Percentiles rank a stretch among this genome's conserved stretches.
phyloP scores from a whole-genome alignment of 139 green algal species.

The Spirogloea muscicola region DNA sequence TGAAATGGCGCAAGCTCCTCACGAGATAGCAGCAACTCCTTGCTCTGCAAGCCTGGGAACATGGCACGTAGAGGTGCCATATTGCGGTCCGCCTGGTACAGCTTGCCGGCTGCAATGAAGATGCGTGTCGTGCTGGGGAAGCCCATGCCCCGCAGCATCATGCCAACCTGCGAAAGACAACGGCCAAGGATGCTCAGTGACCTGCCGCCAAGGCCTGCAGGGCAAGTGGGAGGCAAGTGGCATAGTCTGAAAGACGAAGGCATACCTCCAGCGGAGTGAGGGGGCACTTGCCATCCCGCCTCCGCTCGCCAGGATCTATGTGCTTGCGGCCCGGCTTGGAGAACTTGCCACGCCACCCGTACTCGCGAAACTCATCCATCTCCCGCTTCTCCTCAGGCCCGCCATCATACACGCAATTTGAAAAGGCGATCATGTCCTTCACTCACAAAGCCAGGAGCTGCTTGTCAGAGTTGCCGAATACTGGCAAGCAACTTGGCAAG shows the following conservation, averaged over 20 bases:
- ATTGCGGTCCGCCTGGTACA: slow-evolving; percentile 1
- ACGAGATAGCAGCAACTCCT: slow-evolving; percentile 22
- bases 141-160: slow-evolving; percentile 24
- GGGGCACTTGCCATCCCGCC: slow-evolving; percentile 37
- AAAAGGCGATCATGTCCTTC: slow-evolving; percentile 45
- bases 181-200: no score
- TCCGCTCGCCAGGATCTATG: slow-evolving; percentile 15
- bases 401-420: slow-evolving; percentile 32
- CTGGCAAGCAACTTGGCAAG: no score
- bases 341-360: slow-evolving; percentile 20
- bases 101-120: slow-evolving; percentile 10
- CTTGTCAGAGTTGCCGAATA: no score
- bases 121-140: slow-evolving; percentile 17
- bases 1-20: slow-evolving; percentile 23
- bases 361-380: slow-evolving; percentile 19
- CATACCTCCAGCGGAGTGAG: slow-evolving; percentile 39
- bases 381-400: not conserved
- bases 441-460: not conserved
- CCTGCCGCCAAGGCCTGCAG: no score
- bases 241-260: no score
- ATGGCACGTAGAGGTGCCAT: slow-evolving; percentile 1
- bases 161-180: no score
- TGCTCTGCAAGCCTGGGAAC: slow-evolving; percentile 30
- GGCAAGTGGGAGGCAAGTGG: no score
- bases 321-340: slow-evolving; percentile 3